Evolutionary conservation across 768 basidiomycete species (phyloP), one percentile per base, ranked within the genome.

Genomic region (Amanita pallidorosea): DNA sequence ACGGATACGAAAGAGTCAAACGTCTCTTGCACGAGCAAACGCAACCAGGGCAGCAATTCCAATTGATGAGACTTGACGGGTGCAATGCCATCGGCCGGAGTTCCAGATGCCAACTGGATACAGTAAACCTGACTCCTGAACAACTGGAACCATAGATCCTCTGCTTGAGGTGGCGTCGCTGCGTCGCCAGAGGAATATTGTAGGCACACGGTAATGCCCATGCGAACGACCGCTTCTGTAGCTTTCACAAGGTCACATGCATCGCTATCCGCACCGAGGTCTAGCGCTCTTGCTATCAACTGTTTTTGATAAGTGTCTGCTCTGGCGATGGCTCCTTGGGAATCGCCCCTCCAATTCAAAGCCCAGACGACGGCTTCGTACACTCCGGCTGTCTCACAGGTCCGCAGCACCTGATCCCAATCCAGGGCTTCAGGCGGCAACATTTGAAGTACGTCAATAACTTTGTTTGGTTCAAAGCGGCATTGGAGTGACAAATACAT

Each of bases 81-180:
- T 27, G 33, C 27, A 2, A 41, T 45, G 29, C 35, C 50, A 23
- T 49, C 52, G 13, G 61, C 60, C 5, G 63, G 56, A 51, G 61
- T 67, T 50, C 70, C 71, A 4, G 67, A 67, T 0, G 83, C 81
- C 13, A 91, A 65, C 56, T 94, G 92, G 7, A 94, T 83, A 31
- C 79, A 76, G 46, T 81, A 76, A 48, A 96, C 83, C 60, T 96
- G 85, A 54, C 84, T 82, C 58, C 80, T 81, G 29, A 98, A 74
- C 1, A 96, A 69, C 54, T 81, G 77, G 64, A 91, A 90, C 93
- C 93, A 98, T 56, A 91, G 77, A 55, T 95, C 88, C 60, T 96
- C 93, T 13, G 82, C 57, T 36, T 75, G 68, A 51, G 75, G 60
- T 25, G 74, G 65, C 27, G 60, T 65, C 8, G 69, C 63, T 17